Evolutionary conservation across 208 protist species (phyloP), one percentile per base, ranked within the genome.

Genomic region (Balamuthia mandrillaris): DNA sequence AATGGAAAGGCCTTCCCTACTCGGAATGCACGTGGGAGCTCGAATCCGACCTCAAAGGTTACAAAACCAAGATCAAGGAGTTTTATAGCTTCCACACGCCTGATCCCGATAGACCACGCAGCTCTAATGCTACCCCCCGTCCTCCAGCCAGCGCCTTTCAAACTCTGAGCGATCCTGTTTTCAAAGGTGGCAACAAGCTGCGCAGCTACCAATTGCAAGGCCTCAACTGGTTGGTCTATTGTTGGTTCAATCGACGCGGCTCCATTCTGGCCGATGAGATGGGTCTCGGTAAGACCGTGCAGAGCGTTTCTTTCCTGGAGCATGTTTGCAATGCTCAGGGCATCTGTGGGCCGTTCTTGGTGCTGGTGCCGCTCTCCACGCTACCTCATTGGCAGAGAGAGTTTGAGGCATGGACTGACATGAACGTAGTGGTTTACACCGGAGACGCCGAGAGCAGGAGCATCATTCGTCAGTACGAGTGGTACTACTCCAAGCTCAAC

Each of bases 241-340:
- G 89, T 78, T 98, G 96, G 86, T 92, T 52, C 29, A 7, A 89
- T 16, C 88, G 92, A 29, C 93, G 94, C 16, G 61, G 61, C 18
- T 16, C 92, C 52, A 96, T 98, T 37, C 87, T 99, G 31, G 95
- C 94, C 1, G 97, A 99, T 90, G 96, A 99, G 72, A 99, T 98
- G 97, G 97, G 97, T 37, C 94, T 99, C 0, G 97, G 97, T 35
- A 99, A 99, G 91, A 99, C 97, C n/a, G 94, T 98, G 29, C 97
- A 98, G 27, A 2, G 42, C 68, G 21, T 47, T 74, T 21, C 61
- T 39, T 96, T 93, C 4, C 29, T 93, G 0, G 41, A 88, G 35
- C 86, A 90, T 9, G 35, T 92, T 0, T 63, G 92, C 63, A 37
- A 41, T 5, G 61, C 21, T n/a, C 61, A 88, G 33, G 33, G 89